Percentiles rank a stretch among this genome's conserved stretches.
phyloP scores from a whole-genome alignment of 208 protist genomes.

The Kentomonas sorsogonicus region DNA sequence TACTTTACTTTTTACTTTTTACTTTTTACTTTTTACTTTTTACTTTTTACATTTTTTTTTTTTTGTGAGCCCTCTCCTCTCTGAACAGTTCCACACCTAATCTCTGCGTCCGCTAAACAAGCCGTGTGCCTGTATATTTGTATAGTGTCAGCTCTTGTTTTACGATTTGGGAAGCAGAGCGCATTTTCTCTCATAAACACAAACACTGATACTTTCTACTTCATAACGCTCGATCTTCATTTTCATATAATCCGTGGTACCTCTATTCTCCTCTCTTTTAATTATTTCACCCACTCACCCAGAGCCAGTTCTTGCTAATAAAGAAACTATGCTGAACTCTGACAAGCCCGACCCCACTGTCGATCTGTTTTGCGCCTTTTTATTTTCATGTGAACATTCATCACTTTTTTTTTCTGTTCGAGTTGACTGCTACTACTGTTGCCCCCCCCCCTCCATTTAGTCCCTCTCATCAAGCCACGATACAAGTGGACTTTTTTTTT shows the following conservation, averaged over 20 bases:
- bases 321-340: neutral
- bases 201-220: too few species aligned
- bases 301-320: neutral
- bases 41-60: conserved; percentile 11
- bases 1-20: conserved; percentile 12
- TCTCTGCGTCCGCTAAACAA: too few species aligned
- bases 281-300: neutral
- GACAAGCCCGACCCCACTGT: too few species aligned
- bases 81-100: too few species aligned
- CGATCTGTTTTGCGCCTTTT: neutral
- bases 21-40: neutral
- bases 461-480: too few species aligned
- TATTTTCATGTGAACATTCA: conserved; percentile 5
- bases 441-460: too few species aligned
- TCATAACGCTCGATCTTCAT: too few species aligned
- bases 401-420: conserved; percentile 1
- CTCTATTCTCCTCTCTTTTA: neutral
- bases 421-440: conserved; percentile 7
- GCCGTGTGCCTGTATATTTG: too few species aligned
- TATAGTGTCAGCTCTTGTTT: too few species aligned
- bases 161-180: too few species aligned
- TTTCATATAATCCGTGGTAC: neutral
- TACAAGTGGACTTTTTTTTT: conserved; percentile 13
- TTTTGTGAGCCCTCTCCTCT: neutral
- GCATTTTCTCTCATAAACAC: neutral